Percentiles rank a stretch among this genome's conserved stretches.
Conservation (phyloP, 306 rosid species). For the Cicer arietinum region DNA sequence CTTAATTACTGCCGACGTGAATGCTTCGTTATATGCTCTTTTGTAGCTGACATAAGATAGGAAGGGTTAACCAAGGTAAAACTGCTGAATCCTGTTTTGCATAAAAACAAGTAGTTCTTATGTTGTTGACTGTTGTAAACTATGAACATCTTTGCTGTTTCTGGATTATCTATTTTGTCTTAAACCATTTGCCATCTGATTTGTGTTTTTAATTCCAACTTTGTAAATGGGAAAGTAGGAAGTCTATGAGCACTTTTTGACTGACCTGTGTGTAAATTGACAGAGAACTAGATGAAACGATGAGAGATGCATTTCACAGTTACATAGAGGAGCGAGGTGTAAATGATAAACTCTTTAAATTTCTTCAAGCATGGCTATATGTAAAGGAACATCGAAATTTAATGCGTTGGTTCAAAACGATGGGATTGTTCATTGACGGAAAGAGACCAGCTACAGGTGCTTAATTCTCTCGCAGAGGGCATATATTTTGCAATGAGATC, state of each 20-base stretch:
- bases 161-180: neutral
- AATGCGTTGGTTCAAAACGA: conserved; percentile 82
- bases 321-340: conserved; percentile 90
- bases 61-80: neutral
- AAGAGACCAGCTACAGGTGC: conserved; percentile 52
- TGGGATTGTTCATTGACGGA: conserved; percentile 68
- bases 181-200: neutral
- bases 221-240: neutral
- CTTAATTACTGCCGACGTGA: neutral
- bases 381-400: conserved; percentile 90
- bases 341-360: conserved; percentile 77
- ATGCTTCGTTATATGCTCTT: conserved; percentile 9
- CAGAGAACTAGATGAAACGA: conserved; percentile 82
- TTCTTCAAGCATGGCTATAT: conserved; percentile 95
- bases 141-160: conserved; percentile 5
- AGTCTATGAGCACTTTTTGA: neutral
- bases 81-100: neutral
- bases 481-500: conserved; percentile 31
- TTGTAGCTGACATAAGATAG: conserved; percentile 10
- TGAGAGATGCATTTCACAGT: conserved; percentile 79
- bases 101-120: neutral
- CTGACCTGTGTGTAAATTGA: conserved; percentile 30
- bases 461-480: conserved; percentile 35
- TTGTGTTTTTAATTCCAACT: neutral
- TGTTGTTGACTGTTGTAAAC: neutral